Conservation (phyloP, 345 rosid species). For the Eutrema japonicum region DNA sequence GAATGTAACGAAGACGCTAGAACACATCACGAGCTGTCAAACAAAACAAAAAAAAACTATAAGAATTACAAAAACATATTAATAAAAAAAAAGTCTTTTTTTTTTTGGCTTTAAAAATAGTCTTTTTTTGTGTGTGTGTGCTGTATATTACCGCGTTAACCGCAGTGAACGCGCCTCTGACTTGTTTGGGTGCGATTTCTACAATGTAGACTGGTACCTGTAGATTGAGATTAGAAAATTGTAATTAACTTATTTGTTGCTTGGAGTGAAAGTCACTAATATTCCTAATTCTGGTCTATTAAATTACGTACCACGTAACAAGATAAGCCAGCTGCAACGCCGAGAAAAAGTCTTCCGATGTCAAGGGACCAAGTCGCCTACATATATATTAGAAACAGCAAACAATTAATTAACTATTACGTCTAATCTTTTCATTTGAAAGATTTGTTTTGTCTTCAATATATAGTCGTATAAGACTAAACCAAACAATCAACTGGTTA, state of each 20-base stretch:
- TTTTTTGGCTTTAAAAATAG: too few relatives aligned
- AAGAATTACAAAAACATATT: not conserved
- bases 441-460: constrained; percentile 3
- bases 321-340: constrained; percentile 75
- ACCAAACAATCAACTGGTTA: not conserved
- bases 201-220: constrained; percentile 84
- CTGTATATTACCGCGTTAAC: constrained; percentile 42
- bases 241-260: not conserved
- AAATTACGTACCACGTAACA: constrained; percentile 71
- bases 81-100: not conserved
- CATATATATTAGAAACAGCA: constrained; percentile 6
- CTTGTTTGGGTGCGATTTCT: constrained; percentile 74
- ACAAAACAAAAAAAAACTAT: not conserved
- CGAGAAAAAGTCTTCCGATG: constrained; percentile 67
- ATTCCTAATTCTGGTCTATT: not conserved
- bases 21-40: constrained; percentile 69
- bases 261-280: constrained; percentile 6
- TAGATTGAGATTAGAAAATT: not conserved
- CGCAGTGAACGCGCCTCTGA: constrained; percentile 76
- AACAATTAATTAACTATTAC: not conserved
- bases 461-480: not conserved
- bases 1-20: constrained; percentile 62
- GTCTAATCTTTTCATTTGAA: not conserved
- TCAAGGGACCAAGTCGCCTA: constrained; percentile 69
- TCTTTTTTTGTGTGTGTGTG: not conserved